Percentiles rank a stretch among this genome's conserved stretches.
Conservation (phyloP, 257 asterid genomes). For the Nicotiana knightiana region DNA sequence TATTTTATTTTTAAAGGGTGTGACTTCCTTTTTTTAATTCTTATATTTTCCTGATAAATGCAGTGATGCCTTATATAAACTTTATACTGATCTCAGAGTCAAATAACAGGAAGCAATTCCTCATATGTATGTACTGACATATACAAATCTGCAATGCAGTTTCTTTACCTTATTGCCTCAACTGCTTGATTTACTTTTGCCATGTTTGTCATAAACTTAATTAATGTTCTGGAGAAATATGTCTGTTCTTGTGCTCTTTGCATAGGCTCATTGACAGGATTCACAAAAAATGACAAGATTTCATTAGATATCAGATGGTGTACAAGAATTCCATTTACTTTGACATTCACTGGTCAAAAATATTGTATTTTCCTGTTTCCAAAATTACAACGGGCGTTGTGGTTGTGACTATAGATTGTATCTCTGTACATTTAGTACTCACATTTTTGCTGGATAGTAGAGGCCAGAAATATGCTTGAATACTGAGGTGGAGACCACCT, state of each 20-base stretch:
- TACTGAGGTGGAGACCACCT: not conserved
- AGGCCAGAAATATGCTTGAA: conserved; percentile 3
- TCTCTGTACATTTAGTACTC: not conserved
- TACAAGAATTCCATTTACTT: not conserved
- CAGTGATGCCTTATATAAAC: too few species aligned
- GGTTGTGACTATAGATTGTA: not conserved
- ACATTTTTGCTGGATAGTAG: not conserved
- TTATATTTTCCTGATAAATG: too few species aligned
- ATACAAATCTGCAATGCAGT: not conserved
- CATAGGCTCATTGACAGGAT: not conserved
- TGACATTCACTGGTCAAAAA: not conserved
- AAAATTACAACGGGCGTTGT: not conserved
- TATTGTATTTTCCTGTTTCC: not conserved
- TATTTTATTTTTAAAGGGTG: too few species aligned
- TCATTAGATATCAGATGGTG: not conserved
- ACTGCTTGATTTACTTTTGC: not conserved
- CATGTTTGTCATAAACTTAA: not conserved
- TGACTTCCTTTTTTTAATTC: too few species aligned
- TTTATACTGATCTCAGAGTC: not conserved
- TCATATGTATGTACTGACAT: not conserved
- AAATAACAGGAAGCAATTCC: not conserved
- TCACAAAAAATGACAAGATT: not conserved
- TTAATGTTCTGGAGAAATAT: not conserved
- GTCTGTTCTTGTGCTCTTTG: not conserved
- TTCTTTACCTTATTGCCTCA: not conserved